These are phyloP conservation scores for Naganishia albida DNA, from an alignment of 1,284 basidiomycete genomes.

Conservation along the genomic window DNA sequence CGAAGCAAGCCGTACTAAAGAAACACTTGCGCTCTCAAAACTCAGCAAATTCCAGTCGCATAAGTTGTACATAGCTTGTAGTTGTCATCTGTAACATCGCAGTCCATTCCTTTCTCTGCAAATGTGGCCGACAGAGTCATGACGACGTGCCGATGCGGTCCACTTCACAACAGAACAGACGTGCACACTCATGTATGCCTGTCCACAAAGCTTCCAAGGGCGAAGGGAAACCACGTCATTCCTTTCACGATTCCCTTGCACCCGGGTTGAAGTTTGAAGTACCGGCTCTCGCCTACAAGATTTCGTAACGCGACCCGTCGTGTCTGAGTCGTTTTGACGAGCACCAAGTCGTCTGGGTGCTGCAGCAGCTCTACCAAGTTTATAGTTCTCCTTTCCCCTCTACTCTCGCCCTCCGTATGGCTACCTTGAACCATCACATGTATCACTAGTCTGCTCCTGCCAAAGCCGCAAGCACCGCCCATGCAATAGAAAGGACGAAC, in stretches of 20 bases:
- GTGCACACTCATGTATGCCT: neutral
- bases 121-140: neutral
- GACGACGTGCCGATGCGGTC: neutral
- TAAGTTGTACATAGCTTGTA: constrained; percentile 15
- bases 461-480: constrained; percentile 19
- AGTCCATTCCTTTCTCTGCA: no score
- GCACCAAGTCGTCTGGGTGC: no score
- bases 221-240: no score
- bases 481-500: constrained; percentile 6
- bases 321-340: no score
- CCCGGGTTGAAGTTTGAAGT: no score
- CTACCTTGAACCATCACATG: constrained; percentile 11
- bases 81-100: neutral
- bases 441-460: constrained; percentile 14
- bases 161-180: neutral
- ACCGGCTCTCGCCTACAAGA: no score
- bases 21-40: neutral
- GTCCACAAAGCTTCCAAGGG: no score
- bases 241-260: no score
- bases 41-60: no score
- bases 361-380: no score
- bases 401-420: constrained; percentile 6
- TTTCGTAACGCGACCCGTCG: no score
- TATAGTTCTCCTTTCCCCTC: constrained; percentile 1
- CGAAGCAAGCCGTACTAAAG: constrained; percentile 50